phyloP scores from a whole-genome alignment of 2,329 filamentous ascomycete species.

The Exophiala dermatitidis region DNA sequence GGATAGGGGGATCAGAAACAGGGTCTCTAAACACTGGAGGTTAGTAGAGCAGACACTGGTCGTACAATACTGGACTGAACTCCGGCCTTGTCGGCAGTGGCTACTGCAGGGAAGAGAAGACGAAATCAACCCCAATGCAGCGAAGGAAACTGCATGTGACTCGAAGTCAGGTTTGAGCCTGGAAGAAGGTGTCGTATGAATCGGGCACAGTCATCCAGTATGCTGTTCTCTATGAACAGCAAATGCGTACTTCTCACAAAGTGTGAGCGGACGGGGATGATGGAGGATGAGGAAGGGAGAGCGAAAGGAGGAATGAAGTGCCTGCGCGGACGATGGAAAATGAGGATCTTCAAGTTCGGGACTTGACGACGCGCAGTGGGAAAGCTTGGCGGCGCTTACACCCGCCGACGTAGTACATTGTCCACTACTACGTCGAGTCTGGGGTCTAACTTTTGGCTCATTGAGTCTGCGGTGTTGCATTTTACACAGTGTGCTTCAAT shows the following conservation, averaged over 20 bases:
- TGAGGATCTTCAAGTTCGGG: background rate
- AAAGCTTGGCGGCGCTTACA: background rate
- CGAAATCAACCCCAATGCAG: background rate
- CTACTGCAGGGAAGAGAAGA: conserved; percentile 2
- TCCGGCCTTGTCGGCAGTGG: conserved; percentile 8
- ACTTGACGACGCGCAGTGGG: background rate
- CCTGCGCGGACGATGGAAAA: background rate
- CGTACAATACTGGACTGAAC: conserved; percentile 3
- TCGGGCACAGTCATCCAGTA: background rate
- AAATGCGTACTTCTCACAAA: background rate
- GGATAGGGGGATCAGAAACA: background rate
- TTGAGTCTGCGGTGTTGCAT: too few species aligned
- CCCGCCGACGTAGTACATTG: too few species aligned
- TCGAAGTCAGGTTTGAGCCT: background rate
- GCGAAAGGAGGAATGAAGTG: background rate
- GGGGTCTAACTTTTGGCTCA: too few species aligned
- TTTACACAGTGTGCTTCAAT: too few species aligned
- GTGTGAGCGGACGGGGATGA: background rate
- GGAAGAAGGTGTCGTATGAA: background rate
- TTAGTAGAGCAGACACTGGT: conserved; percentile 3
- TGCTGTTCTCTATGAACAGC: background rate
- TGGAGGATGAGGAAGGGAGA: background rate
- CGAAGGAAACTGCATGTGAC: background rate
- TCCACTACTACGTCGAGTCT: too few species aligned
- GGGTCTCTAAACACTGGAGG: conserved; percentile 3